Base-by-base conservation (phyloP, 1,139 yeast genomes). In the Meyerozyma carpophila region DNA sequence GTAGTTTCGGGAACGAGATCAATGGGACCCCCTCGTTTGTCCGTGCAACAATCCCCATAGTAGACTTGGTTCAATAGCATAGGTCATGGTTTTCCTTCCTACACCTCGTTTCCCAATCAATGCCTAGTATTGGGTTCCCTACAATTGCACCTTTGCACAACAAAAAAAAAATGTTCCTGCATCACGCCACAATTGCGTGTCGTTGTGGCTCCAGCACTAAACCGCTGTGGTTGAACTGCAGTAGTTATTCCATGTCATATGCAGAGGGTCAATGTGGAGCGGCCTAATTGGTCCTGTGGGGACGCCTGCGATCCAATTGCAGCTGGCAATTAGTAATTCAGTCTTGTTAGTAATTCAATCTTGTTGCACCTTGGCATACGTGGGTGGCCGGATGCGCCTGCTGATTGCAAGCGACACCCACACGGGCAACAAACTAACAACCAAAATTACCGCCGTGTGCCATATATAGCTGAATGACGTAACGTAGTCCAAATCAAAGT, bases 301-400 rank as follows among this genome's bases (percentile, higher is more conserved):
- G 5, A 5, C 29, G 13, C 5, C 29, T 27, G 13, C 13, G 11
- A 4, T 4, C 29, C 29, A 27, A 27, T 27, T 13, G 9, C 8
- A 8, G 20, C 14, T 13, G 10, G 3, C 16, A 31, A 13, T 31
- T 31, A 31, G 8, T 13, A 13, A n/a, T n/a, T 31, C 55, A 68
- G 47, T 67, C 81, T 50, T 84, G 94, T 62, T 88, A 97, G 8
- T 13, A 5, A n/a, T n/a, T 32, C 55, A 68, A 47, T 67, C 81
- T 50, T 84, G 94, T 62, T 88, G 97, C 41, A 93, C 98, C 61
- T 93, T 93, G n/a, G 98, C 98, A 63, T 94, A 93, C 59, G 87
- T 90, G 36, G 98, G 98, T 8, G 98, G 98, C 51, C 90, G 79
- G 46, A 94, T 63, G 51, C 73, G 80, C 49, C 96, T 75, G 57